phyloP scores from a whole-genome alignment of 1,139 yeast genomes.

The Suhomyces maxii region DNA sequence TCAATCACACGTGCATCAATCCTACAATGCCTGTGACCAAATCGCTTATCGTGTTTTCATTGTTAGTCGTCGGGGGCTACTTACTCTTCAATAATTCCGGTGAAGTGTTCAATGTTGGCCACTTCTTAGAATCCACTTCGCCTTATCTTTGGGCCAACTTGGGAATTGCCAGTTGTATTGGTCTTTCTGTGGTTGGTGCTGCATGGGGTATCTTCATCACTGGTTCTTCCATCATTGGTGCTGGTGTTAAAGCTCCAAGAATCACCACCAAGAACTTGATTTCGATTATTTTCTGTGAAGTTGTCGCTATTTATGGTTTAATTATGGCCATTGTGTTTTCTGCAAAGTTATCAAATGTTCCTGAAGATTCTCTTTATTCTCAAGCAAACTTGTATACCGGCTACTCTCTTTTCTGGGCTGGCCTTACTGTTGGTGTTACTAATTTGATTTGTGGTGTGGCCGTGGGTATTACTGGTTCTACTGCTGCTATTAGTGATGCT shows the following conservation, averaged over 20 bases:
- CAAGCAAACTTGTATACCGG: constrained; percentile 90
- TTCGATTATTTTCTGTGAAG: constrained; percentile 97
- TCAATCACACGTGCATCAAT: neutral
- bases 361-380: constrained; percentile 62
- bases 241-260: constrained; percentile 96
- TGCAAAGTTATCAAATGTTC: constrained; percentile 77
- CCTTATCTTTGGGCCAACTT: constrained; percentile 97
- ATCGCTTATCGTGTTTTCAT: constrained; percentile 29
- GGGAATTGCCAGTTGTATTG: constrained; percentile 92
- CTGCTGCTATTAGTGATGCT: constrained; percentile 97
- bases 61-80: constrained; percentile 51
- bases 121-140: constrained; percentile 78
- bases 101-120: constrained; percentile 86
- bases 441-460: constrained; percentile 96
- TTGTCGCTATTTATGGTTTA: constrained; percentile 96
- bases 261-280: constrained; percentile 96
- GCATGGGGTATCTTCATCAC: constrained; percentile 99
- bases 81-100: constrained; percentile 92
- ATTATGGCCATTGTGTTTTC: constrained; percentile 98
- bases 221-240: constrained; percentile 93
- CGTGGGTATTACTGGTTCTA: constrained; percentile 96
- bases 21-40: constrained; percentile 20
- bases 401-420: constrained; percentile 96
- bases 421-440: constrained; percentile 89
- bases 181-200: constrained; percentile 94